Conservation (phyloP, 2,329 filamentous ascomycete species). For the Tolypocladium endophyticum region DNA sequence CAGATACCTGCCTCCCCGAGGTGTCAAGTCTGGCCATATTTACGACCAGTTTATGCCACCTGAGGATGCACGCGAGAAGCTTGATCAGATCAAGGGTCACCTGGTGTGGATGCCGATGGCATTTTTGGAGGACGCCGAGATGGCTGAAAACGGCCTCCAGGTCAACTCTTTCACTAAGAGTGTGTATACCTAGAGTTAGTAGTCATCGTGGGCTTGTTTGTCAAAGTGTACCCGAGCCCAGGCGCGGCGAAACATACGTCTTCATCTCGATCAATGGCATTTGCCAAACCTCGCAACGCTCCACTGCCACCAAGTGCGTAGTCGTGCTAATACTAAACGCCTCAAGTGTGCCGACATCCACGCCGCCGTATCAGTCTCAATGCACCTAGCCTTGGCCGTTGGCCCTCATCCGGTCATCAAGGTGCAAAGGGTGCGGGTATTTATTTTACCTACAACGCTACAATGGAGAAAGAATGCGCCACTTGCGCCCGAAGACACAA, state of each 20-base stretch:
- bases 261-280: not conserved
- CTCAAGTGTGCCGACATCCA: not conserved
- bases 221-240: not conserved
- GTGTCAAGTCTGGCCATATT: constrained; percentile 74
- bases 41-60: constrained; percentile 70
- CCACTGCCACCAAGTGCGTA: not conserved
- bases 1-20: constrained; percentile 57
- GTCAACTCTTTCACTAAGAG: constrained; percentile 83
- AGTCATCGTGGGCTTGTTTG: not conserved
- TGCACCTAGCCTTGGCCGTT: too few species aligned
- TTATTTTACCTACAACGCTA: too few species aligned
- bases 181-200: constrained; percentile 54
- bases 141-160: constrained; percentile 82
- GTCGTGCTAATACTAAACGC: not conserved
- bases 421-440: too few species aligned
- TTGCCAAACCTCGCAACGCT: not conserved
- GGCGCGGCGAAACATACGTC: not conserved
- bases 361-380: not conserved
- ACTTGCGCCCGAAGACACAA: not conserved
- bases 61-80: constrained; percentile 60
- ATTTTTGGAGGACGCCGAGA: constrained; percentile 72
- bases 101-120: constrained; percentile 92
- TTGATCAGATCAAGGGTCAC: constrained; percentile 76
- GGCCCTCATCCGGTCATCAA: too few species aligned
- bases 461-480: not conserved